These are phyloP conservation scores for Arabidopsis lyrata DNA, from an alignment of 441 rosid species.

Conservation along the genomic window DNA sequence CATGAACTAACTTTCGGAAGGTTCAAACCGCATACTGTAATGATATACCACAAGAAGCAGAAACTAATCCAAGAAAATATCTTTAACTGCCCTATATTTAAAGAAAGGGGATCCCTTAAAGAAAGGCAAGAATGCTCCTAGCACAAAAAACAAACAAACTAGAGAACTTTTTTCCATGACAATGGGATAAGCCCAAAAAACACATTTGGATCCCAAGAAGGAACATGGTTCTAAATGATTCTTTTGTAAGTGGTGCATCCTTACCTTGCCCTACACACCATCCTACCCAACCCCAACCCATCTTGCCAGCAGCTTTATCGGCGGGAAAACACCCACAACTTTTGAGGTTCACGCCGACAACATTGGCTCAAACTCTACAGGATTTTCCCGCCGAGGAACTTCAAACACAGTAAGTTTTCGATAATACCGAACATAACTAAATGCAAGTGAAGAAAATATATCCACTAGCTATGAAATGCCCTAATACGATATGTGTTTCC, in stretches of 20 bases:
- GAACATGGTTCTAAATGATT: constrained; percentile 16
- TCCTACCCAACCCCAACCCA: constrained; percentile 53
- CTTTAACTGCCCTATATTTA: background rate
- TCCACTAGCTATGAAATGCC: constrained; percentile 6
- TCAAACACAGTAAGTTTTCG: constrained; percentile 34
- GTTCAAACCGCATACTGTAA: background rate
- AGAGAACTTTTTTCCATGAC: constrained; percentile 19
- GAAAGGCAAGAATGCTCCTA: constrained; percentile 17
- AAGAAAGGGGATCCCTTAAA: constrained; percentile 10
- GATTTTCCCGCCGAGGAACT: constrained; percentile 48
- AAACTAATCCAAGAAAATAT: constrained; percentile 2
- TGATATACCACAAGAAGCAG: constrained; percentile 1
- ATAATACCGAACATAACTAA: background rate
- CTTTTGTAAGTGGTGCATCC: constrained; percentile 36
- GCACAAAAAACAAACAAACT: background rate
- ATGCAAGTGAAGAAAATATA: background rate
- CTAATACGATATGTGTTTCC: background rate
- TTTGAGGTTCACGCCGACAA: constrained; percentile 47
- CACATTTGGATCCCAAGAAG: constrained; percentile 6
- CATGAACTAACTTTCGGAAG: background rate
- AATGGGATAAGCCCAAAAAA: constrained; percentile 12
- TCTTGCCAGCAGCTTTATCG: constrained; percentile 48
- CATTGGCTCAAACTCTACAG: constrained; percentile 47
- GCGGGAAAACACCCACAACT: constrained; percentile 43
- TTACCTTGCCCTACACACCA: constrained; percentile 51